Conservation (phyloP, 805 yeast species). For the Candida maltosa region DNA sequence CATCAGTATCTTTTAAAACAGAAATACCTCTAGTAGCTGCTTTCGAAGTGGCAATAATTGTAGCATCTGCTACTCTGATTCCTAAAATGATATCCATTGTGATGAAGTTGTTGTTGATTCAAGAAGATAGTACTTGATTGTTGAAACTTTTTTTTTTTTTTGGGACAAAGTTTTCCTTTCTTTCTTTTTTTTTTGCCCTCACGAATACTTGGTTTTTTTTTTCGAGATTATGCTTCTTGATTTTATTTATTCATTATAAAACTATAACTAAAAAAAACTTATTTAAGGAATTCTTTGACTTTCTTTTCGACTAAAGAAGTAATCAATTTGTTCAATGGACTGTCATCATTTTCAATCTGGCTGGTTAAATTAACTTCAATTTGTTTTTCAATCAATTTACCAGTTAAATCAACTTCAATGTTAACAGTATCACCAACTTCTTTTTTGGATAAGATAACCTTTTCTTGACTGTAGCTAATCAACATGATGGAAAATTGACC, state of each 20-base stretch:
- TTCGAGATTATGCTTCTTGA: not conserved
- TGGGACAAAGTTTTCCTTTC: slow-evolving; percentile 5
- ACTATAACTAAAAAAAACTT: not conserved
- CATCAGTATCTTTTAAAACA: slow-evolving; percentile 39
- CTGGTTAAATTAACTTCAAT: slow-evolving; percentile 55
- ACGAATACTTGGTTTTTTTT: too few species aligned
- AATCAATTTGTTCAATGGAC: slow-evolving; percentile 50
- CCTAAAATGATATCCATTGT: slow-evolving; percentile 90
- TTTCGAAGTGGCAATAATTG: slow-evolving; percentile 89
- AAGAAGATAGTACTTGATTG: too few species aligned
- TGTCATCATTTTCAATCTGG: slow-evolving; percentile 47
- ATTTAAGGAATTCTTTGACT: slow-evolving; percentile 11
- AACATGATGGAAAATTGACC: slow-evolving; percentile 78
- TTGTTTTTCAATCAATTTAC: slow-evolving; percentile 88
- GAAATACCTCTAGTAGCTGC: slow-evolving; percentile 74
- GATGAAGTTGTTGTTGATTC: slow-evolving; percentile 3
- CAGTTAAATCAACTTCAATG: slow-evolving; percentile 92
- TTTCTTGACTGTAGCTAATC: slow-evolving; percentile 85
- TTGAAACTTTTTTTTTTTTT: slow-evolving; percentile 3
- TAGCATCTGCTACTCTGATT: slow-evolving; percentile 74
- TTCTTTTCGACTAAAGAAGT: slow-evolving; percentile 28
- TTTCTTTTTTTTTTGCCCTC: not conserved
- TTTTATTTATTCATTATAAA: not conserved
- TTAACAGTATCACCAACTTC: slow-evolving; percentile 65
- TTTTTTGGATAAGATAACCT: slow-evolving; percentile 72